Base-by-base conservation (phyloP, 2,329 filamentous ascomycete genomes). In the Fusarium agapanthi region DNA sequence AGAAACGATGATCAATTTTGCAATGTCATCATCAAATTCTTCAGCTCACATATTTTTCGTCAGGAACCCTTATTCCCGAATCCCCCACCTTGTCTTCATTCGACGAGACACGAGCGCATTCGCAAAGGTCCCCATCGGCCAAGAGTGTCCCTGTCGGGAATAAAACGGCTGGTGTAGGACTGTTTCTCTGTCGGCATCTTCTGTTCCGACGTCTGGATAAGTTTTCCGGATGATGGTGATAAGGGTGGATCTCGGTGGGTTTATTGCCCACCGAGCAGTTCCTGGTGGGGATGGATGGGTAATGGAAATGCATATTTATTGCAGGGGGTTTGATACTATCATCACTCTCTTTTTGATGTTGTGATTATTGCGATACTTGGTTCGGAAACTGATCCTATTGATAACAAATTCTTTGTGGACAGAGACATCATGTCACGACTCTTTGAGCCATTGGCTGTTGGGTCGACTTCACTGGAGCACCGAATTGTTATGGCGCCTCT, bases 331-430 rank as follows among this genome's bases (percentile, higher is more conserved):
- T 11, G 8, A 37, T n/a, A n/a, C n/a, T n/a, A n/a, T n/a, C n/a
- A n/a, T 22, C 9, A 13, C 11, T 9, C 1, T 26, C 14, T 6
- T 53, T 26, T 47, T 26, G 0, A 8, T 16, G 7, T 6, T 6
- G 48, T 37, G 32, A 13, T 1, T 7, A 37, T 16, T 16, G 24
- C 18, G 10, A 28, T 5, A 22, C n/a, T 16, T 28, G 13, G 1
- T 15, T 22, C 8, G n/a, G 2, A 11, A 35, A 5, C 18, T 37
- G 18, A 11, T 13, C 0, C 0, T 8, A 16, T 37, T 2, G 10
- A 14, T 0, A 16, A 6, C 5, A 12, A 1, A 16, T 37, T 37
- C 18, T 53, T 20, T 37, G 18, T 16, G n/a, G 9, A 26, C 5
- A 12, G n/a, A 37, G 13, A 16, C 14, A 28, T 22, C 24, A 53